Base-by-base conservation (phyloP, 2,329 filamentous ascomycete species). In the Cercospora zeina region DNA sequence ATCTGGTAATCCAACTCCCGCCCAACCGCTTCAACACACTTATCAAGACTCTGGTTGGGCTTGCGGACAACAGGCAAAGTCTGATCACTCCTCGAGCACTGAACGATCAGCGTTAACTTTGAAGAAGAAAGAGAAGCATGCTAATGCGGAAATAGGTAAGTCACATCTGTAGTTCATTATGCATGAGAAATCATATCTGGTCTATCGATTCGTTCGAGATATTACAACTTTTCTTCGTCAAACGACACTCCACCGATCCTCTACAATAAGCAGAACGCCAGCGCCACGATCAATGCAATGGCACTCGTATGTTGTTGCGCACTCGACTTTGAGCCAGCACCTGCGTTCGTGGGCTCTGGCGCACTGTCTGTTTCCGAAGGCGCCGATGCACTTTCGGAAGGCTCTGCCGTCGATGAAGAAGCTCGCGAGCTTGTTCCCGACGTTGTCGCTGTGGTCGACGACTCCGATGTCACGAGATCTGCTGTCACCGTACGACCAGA, bases 1-100 rank as follows among this genome's bases (percentile, higher is more conserved):
- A 69, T 77, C 75, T 78, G 76, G 76, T 83, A 84, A 83, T 77
- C 80, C 76, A 77, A 84, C 61, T 53, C 5, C 66, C 65, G 75
- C 75, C 78, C 77, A 83, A 75, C 82, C 81, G 78, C 76, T 66
- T 59, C 53, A 56, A 68, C 67, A 72, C 70, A 69, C 70, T 64
- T 75, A 69, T 69, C 67, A 68, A 30, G 70, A 67, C 65, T 75
- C 78, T 79, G 81, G 82, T 82, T 77, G 79, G 78, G 75, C 72
- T 73, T 82, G 81, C 79, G 74, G 79, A 78, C 49, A 71, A 72
- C 70, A 65, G 79, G 80, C 80, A 80, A 75, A 76, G 71, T 78
- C 78, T 81, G 79, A 79, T 39, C 47, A 47, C n/a, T 10, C 6
- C n/a, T 53, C 27, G 11, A 34, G 19, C 27, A 45, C 45, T 33